Percentiles rank a stretch among this genome's conserved stretches.
Evolutionary conservation across 148 eudicot species (phyloP).

Genomic region (Gaultheria prostrata): DNA sequence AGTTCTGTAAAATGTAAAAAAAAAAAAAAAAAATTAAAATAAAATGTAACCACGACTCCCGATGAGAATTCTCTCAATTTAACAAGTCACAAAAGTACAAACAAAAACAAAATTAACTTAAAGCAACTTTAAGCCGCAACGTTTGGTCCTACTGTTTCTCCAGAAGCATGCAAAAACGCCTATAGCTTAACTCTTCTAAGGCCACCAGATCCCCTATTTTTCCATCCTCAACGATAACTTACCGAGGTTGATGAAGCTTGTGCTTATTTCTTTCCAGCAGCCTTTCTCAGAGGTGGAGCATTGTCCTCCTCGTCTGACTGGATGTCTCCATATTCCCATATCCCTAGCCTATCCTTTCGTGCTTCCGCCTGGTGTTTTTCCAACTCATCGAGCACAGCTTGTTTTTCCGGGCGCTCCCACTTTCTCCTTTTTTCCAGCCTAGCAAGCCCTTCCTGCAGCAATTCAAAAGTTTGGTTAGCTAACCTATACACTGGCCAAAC

Average conservation of each 20-base stretch:
- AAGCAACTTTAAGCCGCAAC: slow-evolving; percentile 10
- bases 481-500: not conserved
- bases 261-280: slow-evolving; percentile 64
- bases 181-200: slow-evolving; percentile 8
- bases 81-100: not conserved
- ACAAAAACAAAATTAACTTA: slow-evolving; percentile 4
- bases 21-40: not conserved
- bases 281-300: slow-evolving; percentile 57
- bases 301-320: slow-evolving; percentile 93
- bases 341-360: slow-evolving; percentile 51
- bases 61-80: slow-evolving; percentile 10
- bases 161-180: not conserved
- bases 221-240: not conserved
- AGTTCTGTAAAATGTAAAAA: not conserved
- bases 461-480: not conserved
- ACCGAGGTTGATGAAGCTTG: not conserved
- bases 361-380: slow-evolving; percentile 76
- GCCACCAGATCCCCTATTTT: not conserved
- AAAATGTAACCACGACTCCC: slow-evolving; percentile 21
- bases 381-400: slow-evolving; percentile 57
- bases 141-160: not conserved
- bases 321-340: slow-evolving; percentile 94
- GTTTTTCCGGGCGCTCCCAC: slow-evolving; percentile 61
- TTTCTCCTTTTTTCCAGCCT: slow-evolving; percentile 73
- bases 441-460: slow-evolving; percentile 80